A percentile compares a stretch with the other conserved stretches of the same genome.
Conservation (phyloP, 257 asterid species). For the Henckelia pumila region DNA sequence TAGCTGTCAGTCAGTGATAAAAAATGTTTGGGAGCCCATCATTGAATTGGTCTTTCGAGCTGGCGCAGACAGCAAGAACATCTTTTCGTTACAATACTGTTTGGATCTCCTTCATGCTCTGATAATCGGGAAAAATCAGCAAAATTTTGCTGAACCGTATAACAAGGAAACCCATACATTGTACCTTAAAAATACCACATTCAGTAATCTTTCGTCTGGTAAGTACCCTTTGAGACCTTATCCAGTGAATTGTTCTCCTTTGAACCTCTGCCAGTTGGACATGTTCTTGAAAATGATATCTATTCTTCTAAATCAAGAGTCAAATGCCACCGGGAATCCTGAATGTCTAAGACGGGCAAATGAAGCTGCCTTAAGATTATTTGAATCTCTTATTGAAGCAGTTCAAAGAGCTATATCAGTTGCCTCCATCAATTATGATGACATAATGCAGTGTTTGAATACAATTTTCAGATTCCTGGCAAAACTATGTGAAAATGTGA, state of each 20-base stretch:
- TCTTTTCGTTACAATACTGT: constrained; percentile 61
- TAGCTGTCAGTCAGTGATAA: constrained; percentile 40
- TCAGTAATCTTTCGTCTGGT: constrained; percentile 32
- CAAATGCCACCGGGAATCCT: constrained; percentile 29
- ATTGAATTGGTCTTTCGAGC: constrained; percentile 48
- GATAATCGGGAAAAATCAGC: constrained; percentile 41
- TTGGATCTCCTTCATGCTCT: constrained; percentile 59
- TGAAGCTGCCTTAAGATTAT: constrained; percentile 52
- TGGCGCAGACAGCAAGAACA: constrained; percentile 50
- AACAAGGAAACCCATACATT: constrained; percentile 29
- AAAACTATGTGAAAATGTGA: constrained; percentile 34
- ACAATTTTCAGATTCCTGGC: constrained; percentile 50
- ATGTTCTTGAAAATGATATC: constrained; percentile 55
- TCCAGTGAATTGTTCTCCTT: constrained; percentile 55
- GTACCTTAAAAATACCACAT: constrained; percentile 24
- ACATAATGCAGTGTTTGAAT: constrained; percentile 53
- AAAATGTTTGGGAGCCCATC: constrained; percentile 69
- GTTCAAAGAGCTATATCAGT: constrained; percentile 41
- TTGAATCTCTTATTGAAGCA: constrained; percentile 57
- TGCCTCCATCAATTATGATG: constrained; percentile 46
- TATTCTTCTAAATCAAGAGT: constrained; percentile 44
- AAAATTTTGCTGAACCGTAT: constrained; percentile 25
- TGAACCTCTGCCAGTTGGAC: constrained; percentile 60
- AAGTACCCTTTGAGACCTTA: constrained; percentile 48
- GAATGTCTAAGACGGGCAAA: constrained; percentile 40